These are phyloP conservation scores for Boletellus sp. DNA, from an alignment of 768 basidiomycete genomes.

Conservation along the genomic window DNA sequence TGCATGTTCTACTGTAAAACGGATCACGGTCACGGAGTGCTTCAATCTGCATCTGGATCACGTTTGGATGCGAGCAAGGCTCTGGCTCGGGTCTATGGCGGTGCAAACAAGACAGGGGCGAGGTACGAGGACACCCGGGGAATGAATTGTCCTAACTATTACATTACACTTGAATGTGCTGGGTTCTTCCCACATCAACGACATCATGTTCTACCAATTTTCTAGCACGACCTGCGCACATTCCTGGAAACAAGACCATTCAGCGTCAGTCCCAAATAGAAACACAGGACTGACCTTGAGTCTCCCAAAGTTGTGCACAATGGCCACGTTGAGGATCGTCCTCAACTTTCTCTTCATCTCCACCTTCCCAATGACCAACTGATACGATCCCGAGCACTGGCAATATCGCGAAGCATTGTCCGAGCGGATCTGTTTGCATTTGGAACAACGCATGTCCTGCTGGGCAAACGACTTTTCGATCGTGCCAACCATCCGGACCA, in stretches of 20 bases:
- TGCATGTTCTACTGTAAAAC: not conserved
- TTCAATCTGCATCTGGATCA: too few species aligned
- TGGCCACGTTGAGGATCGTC: conserved; percentile 81
- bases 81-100: too few species aligned
- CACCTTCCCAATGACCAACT: conserved; percentile 64
- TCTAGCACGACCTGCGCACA: conserved; percentile 38
- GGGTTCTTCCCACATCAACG: not conserved
- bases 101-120: too few species aligned
- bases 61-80: too few species aligned
- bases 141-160: too few species aligned
- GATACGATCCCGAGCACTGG: conserved; percentile 82
- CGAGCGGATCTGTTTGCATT: conserved; percentile 87
- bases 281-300: conserved; percentile 62
- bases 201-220: conserved; percentile 30
- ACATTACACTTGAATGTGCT: not conserved
- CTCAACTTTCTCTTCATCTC: conserved; percentile 70
- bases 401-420: conserved; percentile 86
- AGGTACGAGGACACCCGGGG: too few species aligned
- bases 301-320: conserved; percentile 63
- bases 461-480: conserved; percentile 76
- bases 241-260: conserved; percentile 27
- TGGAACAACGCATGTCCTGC: conserved; percentile 85
- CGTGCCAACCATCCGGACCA: conserved; percentile 71
- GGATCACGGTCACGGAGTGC: not conserved
- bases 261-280: not conserved